phyloP scores from a whole-genome alignment of 805 yeast species.

The Tetrapisispora taiwanensis region DNA sequence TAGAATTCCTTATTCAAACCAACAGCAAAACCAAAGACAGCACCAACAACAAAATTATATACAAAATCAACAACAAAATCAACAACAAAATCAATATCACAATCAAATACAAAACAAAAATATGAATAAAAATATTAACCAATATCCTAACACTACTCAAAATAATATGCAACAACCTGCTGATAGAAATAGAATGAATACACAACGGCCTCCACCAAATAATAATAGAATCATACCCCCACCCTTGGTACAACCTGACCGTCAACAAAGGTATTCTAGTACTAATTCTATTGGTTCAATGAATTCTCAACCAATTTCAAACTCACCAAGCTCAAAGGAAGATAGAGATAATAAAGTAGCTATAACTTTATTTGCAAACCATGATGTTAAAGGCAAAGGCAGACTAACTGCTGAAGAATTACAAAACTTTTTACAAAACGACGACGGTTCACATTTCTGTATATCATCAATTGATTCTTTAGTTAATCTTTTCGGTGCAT shows the following conservation, averaged over 20 bases:
- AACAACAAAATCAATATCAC: not conserved
- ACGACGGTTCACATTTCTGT: conserved; percentile 26
- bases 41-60: not conserved
- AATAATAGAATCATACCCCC: conserved; percentile 8
- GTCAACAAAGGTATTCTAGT: not conserved
- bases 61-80: not conserved
- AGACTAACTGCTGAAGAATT: conserved; percentile 28
- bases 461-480: conserved; percentile 28
- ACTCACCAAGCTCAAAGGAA: conserved; percentile 7
- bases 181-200: not conserved
- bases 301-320: conserved; percentile 5
- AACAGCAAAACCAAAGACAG: not conserved
- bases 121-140: not conserved
- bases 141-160: not conserved
- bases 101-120: too few relatives aligned
- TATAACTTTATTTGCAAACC: conserved; percentile 23
- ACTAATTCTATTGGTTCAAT: conserved; percentile 6
- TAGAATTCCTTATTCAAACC: not conserved
- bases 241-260: not conserved
- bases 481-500: conserved; percentile 28
- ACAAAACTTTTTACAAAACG: conserved; percentile 28
- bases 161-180: not conserved
- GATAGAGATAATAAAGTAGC: conserved; percentile 23
- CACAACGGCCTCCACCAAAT: not conserved
- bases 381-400: conserved; percentile 23